phyloP scores from a whole-genome alignment of 805 yeast genomes.

The Ogataea ganodermae region DNA sequence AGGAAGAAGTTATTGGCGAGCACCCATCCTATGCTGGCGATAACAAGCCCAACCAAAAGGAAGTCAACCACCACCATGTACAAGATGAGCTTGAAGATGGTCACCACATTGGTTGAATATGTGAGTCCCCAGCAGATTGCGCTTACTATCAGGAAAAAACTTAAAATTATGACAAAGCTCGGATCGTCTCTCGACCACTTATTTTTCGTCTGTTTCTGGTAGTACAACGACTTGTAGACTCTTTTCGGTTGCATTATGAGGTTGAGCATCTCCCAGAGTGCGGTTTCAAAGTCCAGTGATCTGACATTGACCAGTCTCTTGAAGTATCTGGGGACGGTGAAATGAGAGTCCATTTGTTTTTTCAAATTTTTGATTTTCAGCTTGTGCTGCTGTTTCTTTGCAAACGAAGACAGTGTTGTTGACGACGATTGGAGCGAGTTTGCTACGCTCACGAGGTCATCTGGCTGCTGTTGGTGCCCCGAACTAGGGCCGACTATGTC shows the following conservation, averaged over 20 bases:
- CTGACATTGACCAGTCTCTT: conserved; percentile 65
- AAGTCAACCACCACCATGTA: conserved; percentile 89
- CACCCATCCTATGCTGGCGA: conserved; percentile 75
- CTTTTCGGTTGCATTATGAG: conserved; percentile 74
- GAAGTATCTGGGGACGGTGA: conserved; percentile 34
- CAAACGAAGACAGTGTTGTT: conserved; percentile 27
- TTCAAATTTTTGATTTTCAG: conserved; percentile 23
- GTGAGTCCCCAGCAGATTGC: conserved; percentile 92
- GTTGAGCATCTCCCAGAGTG: conserved; percentile 86
- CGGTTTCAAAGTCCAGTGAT: conserved; percentile 88
- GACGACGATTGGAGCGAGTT: conserved; percentile 30
- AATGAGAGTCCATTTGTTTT: conserved; percentile 20
- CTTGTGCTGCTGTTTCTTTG: conserved; percentile 29
- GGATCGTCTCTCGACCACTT: conserved; percentile 94
- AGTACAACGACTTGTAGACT: conserved; percentile 79
- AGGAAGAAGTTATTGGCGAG: conserved; percentile 63
- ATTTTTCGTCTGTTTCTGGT: conserved; percentile 76
- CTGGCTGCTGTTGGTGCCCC: conserved; percentile 14
- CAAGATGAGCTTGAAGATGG: conserved; percentile 64
- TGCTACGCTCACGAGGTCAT: conserved; percentile 29
- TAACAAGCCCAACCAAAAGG: conserved; percentile 62
- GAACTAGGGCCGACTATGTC: conserved; percentile 19
- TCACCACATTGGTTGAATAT: conserved; percentile 63
- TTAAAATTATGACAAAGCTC: conserved; percentile 72
- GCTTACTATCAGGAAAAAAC: conserved; percentile 64